Evolutionary conservation across 2,329 filamentous ascomycete species (phyloP).

Genomic region (Basipetospora chlamydospora): DNA sequence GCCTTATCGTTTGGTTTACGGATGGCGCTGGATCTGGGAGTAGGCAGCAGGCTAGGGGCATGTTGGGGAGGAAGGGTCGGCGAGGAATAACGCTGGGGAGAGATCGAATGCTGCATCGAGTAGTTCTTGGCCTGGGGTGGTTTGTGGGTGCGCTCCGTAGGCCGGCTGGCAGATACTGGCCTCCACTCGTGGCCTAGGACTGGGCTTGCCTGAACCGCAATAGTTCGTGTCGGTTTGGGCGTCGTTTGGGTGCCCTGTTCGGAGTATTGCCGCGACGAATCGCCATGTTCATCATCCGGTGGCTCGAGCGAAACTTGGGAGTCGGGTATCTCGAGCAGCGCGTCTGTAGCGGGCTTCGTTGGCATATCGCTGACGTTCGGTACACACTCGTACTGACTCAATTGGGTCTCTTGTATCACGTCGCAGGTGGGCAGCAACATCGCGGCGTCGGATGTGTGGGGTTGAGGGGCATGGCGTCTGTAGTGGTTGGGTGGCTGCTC

Average conservation of each 20-base stretch:
- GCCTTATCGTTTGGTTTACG: not conserved
- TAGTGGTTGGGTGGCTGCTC: not conserved
- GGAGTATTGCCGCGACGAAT: not conserved
- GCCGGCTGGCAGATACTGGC: too few relatives aligned
- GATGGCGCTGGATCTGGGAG: not conserved
- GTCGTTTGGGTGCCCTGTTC: not conserved
- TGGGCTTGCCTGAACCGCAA: not conserved
- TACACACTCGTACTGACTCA: too few relatives aligned
- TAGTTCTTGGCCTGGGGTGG: too few relatives aligned
- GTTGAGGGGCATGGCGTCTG: not conserved
- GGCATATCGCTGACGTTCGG: too few relatives aligned
- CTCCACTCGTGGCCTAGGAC: not conserved
- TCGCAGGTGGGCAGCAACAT: not conserved
- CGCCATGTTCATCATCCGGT: too few relatives aligned
- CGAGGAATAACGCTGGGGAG: too few relatives aligned
- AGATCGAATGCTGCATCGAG: too few relatives aligned
- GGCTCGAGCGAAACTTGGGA: constrained; percentile 2
- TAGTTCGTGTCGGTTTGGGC: not conserved
- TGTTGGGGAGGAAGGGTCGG: too few relatives aligned
- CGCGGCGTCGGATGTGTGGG: not conserved
- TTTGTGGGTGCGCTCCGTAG: too few relatives aligned
- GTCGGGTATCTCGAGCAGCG: not conserved
- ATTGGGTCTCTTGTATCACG: not conserved
- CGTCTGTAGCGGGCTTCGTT: too few relatives aligned
- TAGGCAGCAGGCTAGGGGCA: too few relatives aligned